phyloP scores from a whole-genome alignment of 352 stramenopile genomes.

The Globisporangium yorkense region DNA sequence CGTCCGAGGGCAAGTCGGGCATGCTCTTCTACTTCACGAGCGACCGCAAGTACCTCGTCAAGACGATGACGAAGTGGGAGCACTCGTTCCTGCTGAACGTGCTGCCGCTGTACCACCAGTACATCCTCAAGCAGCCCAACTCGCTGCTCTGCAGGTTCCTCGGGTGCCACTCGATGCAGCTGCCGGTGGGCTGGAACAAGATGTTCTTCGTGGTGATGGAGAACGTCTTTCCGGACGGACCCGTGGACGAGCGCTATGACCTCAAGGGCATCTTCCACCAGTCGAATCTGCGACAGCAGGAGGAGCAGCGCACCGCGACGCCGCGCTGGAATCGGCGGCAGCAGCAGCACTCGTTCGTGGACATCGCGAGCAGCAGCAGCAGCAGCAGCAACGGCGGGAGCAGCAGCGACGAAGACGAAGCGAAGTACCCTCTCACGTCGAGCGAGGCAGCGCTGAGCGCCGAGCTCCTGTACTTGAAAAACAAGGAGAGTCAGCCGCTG shows the following conservation, averaged over 20 bases:
- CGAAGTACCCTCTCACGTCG: not conserved
- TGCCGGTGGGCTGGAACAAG: conserved; percentile 86
- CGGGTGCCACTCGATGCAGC: conserved; percentile 84
- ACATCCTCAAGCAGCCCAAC: conserved; percentile 77
- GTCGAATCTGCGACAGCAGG: conserved; percentile 40
- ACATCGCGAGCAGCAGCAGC: conserved; percentile 8
- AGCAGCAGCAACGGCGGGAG: conserved; percentile 17
- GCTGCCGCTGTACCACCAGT: conserved; percentile 80
- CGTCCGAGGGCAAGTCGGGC: conserved; percentile 79
- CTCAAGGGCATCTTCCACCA: conserved; percentile 82
- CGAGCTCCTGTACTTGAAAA: conserved; percentile 27
- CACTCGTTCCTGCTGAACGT: conserved; percentile 80
- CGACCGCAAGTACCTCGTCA: conserved; percentile 81
- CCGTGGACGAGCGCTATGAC: conserved; percentile 77
- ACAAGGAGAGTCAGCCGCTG: conserved; percentile 49
- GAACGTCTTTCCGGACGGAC: conserved; percentile 76
- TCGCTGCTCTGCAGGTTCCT: conserved; percentile 78
- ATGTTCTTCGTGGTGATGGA: conserved; percentile 91
- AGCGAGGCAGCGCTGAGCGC: conserved; percentile 19
- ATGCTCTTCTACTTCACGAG: conserved; percentile 89
- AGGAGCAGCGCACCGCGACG: conserved; percentile 29
- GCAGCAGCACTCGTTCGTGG: conserved; percentile 1
- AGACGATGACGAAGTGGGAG: conserved; percentile 88
- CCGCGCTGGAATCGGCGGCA: conserved; percentile 22
- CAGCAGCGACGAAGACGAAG: conserved; percentile 5